Evolutionary conservation across 169 alveolate species (phyloP), one percentile per base, ranked within the genome.

Genomic region (Eimeria tenella): DNA sequence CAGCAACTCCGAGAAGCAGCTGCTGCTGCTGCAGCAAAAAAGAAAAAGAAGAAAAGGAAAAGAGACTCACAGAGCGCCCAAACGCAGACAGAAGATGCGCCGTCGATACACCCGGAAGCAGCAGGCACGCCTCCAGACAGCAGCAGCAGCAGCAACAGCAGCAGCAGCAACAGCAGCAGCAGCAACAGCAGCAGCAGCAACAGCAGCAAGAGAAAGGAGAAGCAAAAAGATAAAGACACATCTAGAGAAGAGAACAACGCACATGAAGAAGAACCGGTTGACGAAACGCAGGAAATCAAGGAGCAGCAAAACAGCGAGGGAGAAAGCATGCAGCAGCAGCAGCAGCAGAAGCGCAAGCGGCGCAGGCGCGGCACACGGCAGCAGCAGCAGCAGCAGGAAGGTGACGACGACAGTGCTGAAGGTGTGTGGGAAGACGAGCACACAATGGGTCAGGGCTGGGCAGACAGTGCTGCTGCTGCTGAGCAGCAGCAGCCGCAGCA

Each of bases 91-190:
- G 23, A 71, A 8, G 21, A 63, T n/a, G 73, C 0, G 73, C 9
- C 73, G 10, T 8, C 21, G 73, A 8, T 11, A 63, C 73, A n/a
- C 9, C 23, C 15, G 7, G 42, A 8, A 63, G 23, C 82, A 71
- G 56, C 17, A 11, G 23, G 8, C 56, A 13, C 19, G 17, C 19
- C 82, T 50, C 55, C 15, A 21, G 82, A 21, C 10, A 7, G 53
- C 17, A 6, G 56, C 17, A 71, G 55, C 56, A 19, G 55, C 82
- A 21, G 5, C 82, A 42, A 3, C 82, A 25, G 52, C 82, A 71
- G 56, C 82, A 71, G 82, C 82, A 71, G 82, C 82, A 71, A 55
- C 82, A 71, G 56, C 82, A 71, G 55, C 82, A 71, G 52, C 50
- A 71, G 53, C 81, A 62, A 11, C 73, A 62, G 73, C 19, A 62